Base-by-base conservation (phyloP, 129 eudicot genomes). In the Escallonia herrerae region DNA sequence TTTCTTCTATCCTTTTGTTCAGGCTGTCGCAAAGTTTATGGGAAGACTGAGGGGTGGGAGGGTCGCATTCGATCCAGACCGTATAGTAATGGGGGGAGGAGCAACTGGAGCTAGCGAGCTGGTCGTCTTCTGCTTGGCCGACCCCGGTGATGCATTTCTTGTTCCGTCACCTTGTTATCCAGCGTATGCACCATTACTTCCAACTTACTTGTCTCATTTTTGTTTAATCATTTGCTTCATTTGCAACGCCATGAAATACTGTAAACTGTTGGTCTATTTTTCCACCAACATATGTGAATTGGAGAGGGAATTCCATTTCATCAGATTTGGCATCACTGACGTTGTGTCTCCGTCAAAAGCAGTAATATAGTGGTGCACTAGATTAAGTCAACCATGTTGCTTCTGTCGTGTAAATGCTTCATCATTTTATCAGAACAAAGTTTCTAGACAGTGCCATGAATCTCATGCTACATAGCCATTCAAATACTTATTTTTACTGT, bases 71-170 rank as follows among this genome's bases (percentile, higher is more conserved):
- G 93, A 90, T 65, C 93, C 95, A 0, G 85, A 84, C 47, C 83
- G 93, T n/a, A 71, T 90, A 64, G 95, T 90, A 43, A 86, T 90
- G 97, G 86, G 80, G 2, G 95, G 97, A 5, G 95, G 97, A 73
- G 95, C 97, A 7, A 90, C 97, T 59, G 93, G 95, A 67, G 91
- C 97, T 4, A 84, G 79, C 58, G 97, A 90, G 78, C 63, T 75
- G 6, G 50, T 87, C 56, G 80, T 86, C 76, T 87, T 84, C 68
- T 87, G 93, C 74, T 78, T 90, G 85, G 97, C 97, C 5, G 80
- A 90, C 72, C 86, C 86, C 2, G 97, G 84, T 3, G 95, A 90
- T 15, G 97, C 78, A 12, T 90, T 90, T 72, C 74, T 90, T 43
- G 69, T 90, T 45, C 95, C 97, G 0, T 64, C 97, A 11, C 97